Evolutionary conservation across 2,329 filamentous ascomycete species (phyloP).

Genomic region (Emericellopsis cladophorae): DNA sequence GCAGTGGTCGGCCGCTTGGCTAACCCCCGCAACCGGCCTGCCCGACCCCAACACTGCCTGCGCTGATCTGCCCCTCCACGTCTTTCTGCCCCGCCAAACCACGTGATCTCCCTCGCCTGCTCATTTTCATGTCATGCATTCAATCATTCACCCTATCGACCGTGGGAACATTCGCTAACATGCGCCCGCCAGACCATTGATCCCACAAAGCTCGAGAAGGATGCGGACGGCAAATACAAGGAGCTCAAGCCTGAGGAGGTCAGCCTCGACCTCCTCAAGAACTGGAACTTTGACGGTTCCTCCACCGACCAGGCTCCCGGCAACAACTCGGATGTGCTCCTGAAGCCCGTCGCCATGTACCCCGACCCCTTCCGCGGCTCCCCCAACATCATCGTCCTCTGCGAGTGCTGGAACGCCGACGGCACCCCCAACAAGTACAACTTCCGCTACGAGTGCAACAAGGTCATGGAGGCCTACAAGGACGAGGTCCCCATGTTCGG

Average conservation of each 20-base stretch:
- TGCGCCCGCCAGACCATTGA: conserved; percentile 32
- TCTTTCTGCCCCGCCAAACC: no score
- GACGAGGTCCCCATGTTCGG: conserved; percentile 90
- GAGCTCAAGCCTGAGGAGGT: conserved; percentile 33
- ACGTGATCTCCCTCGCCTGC: no score
- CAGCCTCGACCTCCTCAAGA: conserved; percentile 5
- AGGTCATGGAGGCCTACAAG: conserved; percentile 81
- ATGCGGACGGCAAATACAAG: conserved; percentile 13
- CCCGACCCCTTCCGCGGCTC: conserved; percentile 82
- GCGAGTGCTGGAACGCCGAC: conserved; percentile 89
- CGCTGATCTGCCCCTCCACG: no score
- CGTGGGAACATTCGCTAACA: not conserved
- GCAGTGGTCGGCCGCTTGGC: no score
- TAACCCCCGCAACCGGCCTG: no score
- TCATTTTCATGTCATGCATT: no score
- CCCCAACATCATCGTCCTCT: conserved; percentile 88
- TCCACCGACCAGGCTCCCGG: conserved; percentile 87
- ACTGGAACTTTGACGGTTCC: conserved; percentile 57
- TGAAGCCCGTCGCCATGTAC: conserved; percentile 79
- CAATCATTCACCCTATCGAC: no score
- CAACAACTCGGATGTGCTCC: conserved; percentile 96
- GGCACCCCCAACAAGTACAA: conserved; percentile 98
- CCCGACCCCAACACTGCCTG: no score
- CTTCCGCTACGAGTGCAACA: conserved; percentile 81
- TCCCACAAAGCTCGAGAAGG: conserved; percentile 4